phyloP scores from a whole-genome alignment of 495 filamentous ascomycete species.

The Cenococcum geophilum region DNA sequence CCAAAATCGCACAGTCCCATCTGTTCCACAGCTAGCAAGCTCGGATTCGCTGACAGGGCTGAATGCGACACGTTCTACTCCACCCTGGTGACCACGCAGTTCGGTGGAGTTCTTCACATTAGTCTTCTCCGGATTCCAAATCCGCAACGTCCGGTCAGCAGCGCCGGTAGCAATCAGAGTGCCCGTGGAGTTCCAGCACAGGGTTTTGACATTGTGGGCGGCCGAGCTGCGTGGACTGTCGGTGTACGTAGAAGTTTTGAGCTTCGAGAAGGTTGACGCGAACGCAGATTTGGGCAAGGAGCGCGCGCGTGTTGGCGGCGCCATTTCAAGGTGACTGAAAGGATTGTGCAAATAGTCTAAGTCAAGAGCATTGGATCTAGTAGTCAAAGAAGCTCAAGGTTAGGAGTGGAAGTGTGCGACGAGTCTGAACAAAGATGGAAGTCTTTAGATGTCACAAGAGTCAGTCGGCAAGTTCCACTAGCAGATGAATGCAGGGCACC shows the following conservation, averaged over 20 bases:
- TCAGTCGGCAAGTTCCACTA: too few species aligned
- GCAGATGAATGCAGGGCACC: too few species aligned
- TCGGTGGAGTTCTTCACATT: constrained; percentile 78
- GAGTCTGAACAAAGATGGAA: too few species aligned
- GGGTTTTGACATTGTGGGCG: constrained; percentile 53
- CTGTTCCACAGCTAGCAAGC: constrained; percentile 74
- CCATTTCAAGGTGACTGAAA: constrained; percentile 8
- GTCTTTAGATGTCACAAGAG: too few species aligned
- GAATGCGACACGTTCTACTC: constrained; percentile 82
- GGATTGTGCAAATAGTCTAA: neutral
- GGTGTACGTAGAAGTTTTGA: constrained; percentile 32
- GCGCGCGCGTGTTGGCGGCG: constrained; percentile 16
- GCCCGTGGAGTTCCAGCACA: constrained; percentile 87
- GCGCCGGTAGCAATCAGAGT: constrained; percentile 82
- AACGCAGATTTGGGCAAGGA: constrained; percentile 23
- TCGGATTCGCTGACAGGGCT: constrained; percentile 85
- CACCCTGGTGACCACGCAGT: constrained; percentile 68
- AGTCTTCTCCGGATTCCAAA: constrained; percentile 87
- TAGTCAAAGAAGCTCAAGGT: too few species aligned
- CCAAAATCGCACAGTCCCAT: constrained; percentile 88
- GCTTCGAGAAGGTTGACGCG: constrained; percentile 23
- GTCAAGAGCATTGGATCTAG: neutral
- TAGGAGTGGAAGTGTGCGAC: too few species aligned
- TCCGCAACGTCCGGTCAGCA: constrained; percentile 71
- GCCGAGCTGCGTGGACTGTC: constrained; percentile 25